A percentile compares a stretch with the other conserved stretches of the same genome.
phyloP scores from a whole-genome alignment of 1,284 basidiomycete species.

The Trametes sp. region DNA sequence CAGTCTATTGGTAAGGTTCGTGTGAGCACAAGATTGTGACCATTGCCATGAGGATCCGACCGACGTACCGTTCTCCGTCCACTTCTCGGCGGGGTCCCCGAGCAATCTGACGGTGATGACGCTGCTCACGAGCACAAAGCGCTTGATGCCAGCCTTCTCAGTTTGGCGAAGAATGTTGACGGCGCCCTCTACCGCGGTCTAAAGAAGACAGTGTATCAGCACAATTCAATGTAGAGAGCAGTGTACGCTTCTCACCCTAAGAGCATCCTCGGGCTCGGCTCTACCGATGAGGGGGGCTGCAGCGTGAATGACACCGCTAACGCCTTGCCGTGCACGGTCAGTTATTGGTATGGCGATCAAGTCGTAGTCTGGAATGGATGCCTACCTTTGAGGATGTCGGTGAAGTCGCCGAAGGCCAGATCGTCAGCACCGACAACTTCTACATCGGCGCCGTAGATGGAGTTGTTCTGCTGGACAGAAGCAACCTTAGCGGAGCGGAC shows the following conservation, averaged over 20 bases:
- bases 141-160: constrained; percentile 39
- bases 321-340: constrained; percentile 19
- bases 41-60: not conserved
- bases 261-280: constrained; percentile 22
- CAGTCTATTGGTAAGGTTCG: constrained; percentile 30
- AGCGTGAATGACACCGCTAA: constrained; percentile 35
- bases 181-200: constrained; percentile 40
- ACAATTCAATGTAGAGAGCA: no score
- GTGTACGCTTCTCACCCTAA: constrained; percentile 18
- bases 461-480: constrained; percentile 22
- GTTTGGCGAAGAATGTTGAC: constrained; percentile 41
- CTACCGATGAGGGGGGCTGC: constrained; percentile 31
- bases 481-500: constrained; percentile 28
- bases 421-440: constrained; percentile 34
- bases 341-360: not conserved
- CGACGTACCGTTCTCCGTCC: constrained; percentile 20
- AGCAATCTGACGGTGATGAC: constrained; percentile 17
- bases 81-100: not conserved
- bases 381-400: constrained; percentile 37
- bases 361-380: not conserved
- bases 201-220: no score
- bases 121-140: constrained; percentile 39
- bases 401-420: constrained; percentile 34
- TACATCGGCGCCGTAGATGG: constrained; percentile 28
- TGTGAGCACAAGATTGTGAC: no score